Evolutionary conservation across 2,329 filamentous ascomycete genomes (phyloP).

Genomic region (Neofusicoccum sp.): DNA sequence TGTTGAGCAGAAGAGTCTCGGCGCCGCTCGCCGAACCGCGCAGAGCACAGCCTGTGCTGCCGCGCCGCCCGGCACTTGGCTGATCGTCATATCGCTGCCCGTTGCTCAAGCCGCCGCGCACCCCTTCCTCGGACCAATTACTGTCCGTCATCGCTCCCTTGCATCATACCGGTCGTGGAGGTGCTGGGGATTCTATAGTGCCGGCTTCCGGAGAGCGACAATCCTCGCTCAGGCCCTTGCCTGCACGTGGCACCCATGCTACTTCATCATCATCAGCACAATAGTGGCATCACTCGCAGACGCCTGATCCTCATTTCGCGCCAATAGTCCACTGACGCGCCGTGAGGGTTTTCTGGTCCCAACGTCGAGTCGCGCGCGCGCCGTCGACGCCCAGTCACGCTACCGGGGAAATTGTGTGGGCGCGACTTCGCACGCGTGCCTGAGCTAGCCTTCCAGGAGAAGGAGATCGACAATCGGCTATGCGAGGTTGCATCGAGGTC

Average conservation of each 20-base stretch:
- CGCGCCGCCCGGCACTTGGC: constrained; percentile 1
- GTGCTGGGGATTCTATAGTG: not conserved
- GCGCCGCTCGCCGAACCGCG: constrained; percentile 1
- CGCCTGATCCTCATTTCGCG: constrained; percentile 4
- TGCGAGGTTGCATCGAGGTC: constrained; percentile 10
- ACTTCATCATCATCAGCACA: not conserved
- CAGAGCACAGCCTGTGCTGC: constrained; percentile 8
- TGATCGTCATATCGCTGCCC: constrained; percentile 9
- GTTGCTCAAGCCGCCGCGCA: constrained; percentile 7
- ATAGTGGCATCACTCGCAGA: not conserved
- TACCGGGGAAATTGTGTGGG: constrained; percentile 9
- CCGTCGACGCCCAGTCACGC: not conserved
- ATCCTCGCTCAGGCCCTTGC: not conserved
- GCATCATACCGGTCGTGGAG: constrained; percentile 8
- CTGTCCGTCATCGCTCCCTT: constrained; percentile 13
- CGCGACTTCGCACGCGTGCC: not conserved
- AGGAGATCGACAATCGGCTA: constrained; percentile 4
- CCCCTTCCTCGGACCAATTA: not conserved
- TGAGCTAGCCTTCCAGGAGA: constrained; percentile 8
- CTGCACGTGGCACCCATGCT: constrained; percentile 10
- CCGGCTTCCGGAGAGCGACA: not conserved
- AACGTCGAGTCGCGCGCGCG: not conserved
- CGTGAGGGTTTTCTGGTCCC: not conserved
- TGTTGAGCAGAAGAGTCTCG: not conserved
- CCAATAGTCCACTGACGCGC: not conserved